Evolutionary conservation across 805 yeast genomes (phyloP), one percentile per base, ranked within the genome.

Genomic region (Wickerhamiella azyma): DNA sequence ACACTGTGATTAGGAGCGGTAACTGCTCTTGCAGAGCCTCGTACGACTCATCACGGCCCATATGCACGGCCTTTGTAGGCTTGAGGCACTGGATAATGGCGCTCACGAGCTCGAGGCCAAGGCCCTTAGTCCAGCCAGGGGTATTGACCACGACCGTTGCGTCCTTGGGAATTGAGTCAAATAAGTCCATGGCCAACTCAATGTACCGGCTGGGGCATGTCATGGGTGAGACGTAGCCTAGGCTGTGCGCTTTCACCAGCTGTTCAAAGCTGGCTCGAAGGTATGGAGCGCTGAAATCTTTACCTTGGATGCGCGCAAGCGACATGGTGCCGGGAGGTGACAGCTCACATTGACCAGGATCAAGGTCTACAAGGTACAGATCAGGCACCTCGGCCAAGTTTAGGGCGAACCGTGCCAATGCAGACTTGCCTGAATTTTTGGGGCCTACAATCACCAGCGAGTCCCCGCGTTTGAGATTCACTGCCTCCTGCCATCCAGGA

Each of bases 111-210:
- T 76, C 79, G 13, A 79, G 67, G 0, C 96, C 96, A 51, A 76
- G 77, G 0, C 96, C 96, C 60, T 82, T 83, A 26, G 85, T 74
- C 95, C 95, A 86, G 0, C 95, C 95, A 0, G 96, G 89, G 1
- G 88, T 75, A 55, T 86, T 86, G 3, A 88, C 69, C 1, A 86
- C 59, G 2, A 85, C 61, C 13, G 66, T 71, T 17, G 48, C 42
- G 7, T 44, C 53, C 2, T 9, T 19, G 5, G 30, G 19, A 19
- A 62, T 72, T 11, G 57, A 57, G 1, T 56, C 53, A 8, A 72
- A 57, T 16, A 84, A 60, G 2, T 66, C 58, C 30, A 60, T 56
- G 3, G 76, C 62, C 14, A 71, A 61, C 0, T 55, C 48, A 5
- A 75, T 50, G 55, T 83, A 86, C 36, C 70, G 60, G 1, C 57